A percentile compares a stretch with the other conserved stretches of the same genome.
phyloP scores from a whole-genome alignment of 78 protist genomes.

The Acrasis kona region DNA sequence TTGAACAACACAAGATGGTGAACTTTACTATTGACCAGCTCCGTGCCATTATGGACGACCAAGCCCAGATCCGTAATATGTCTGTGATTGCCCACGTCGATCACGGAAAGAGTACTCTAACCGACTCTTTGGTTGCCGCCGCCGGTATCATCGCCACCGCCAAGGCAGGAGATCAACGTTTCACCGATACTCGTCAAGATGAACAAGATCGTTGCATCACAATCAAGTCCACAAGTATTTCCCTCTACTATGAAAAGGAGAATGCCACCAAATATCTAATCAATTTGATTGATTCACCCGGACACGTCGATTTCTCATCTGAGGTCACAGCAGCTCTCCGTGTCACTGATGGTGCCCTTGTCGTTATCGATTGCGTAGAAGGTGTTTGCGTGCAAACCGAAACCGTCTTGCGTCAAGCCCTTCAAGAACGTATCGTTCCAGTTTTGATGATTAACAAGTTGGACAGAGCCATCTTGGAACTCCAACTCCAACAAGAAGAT shows the following conservation, averaged over 20 bases:
- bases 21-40: background rate
- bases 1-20: background rate
- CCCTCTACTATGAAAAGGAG: slow-evolving; percentile 40
- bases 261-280: background rate
- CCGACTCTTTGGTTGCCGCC: slow-evolving; percentile 25
- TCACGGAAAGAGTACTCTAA: slow-evolving; percentile 47
- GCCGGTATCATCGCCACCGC: slow-evolving; percentile 25
- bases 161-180: slow-evolving; percentile 39
- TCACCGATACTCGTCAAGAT: slow-evolving; percentile 45
- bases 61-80: slow-evolving; percentile 33
- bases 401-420: slow-evolving; percentile 86
- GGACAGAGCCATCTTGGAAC: slow-evolving; percentile 45
- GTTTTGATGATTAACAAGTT: slow-evolving; percentile 71
- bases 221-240: slow-evolving; percentile 67
- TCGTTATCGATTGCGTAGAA: slow-evolving; percentile 81
- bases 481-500: slow-evolving; percentile 54
- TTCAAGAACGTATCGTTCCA: slow-evolving; percentile 65
- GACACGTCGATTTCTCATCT: slow-evolving; percentile 86
- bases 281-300: slow-evolving; percentile 91
- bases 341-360: slow-evolving; percentile 86
- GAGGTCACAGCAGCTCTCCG: slow-evolving; percentile 88
- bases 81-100: slow-evolving; percentile 41
- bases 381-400: slow-evolving; percentile 92
- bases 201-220: slow-evolving; percentile 79
- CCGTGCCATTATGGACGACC: slow-evolving; percentile 22